Evolutionary conservation across 805 yeast genomes (phyloP).

Genomic region (Candida adriatica): DNA sequence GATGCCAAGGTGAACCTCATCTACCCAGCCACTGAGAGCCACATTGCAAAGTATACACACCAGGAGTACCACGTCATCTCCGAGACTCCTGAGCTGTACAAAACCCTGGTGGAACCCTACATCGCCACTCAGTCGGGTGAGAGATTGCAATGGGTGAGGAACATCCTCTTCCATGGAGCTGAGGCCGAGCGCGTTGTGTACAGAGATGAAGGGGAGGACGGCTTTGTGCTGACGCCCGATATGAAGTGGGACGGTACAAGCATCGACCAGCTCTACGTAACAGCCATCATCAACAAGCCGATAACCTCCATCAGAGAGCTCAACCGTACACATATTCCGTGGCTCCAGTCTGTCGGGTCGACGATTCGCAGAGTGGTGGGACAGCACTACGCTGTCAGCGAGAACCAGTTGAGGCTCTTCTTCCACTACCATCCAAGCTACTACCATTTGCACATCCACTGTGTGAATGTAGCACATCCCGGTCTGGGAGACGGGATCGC

Average conservation of each 20-base stretch:
- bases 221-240: constrained; percentile 81
- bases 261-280: constrained; percentile 64
- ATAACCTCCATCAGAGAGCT: constrained; percentile 74
- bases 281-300: constrained; percentile 70
- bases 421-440: constrained; percentile 95
- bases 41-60: constrained; percentile 65
- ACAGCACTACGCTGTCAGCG: constrained; percentile 35
- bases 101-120: constrained; percentile 59
- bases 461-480: constrained; percentile 65
- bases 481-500: constrained; percentile 63
- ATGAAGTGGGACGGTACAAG: constrained; percentile 91
- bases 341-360: constrained; percentile 41
- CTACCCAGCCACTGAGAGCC: constrained; percentile 85
- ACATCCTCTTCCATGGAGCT: constrained; percentile 72
- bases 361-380: constrained; percentile 44
- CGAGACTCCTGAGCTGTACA: constrained; percentile 80
- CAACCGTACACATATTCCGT: constrained; percentile 47
- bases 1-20: constrained; percentile 69
- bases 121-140: constrained; percentile 71
- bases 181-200: constrained; percentile 78
- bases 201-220: constrained; percentile 35
- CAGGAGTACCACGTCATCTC: constrained; percentile 54
- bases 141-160: constrained; percentile 83
- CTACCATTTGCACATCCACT: constrained; percentile 91
- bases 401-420: constrained; percentile 64